A percentile compares a stretch with the other conserved stretches of the same genome.
These are phyloP conservation scores for Metschnikowia hibisci DNA, from an alignment of 805 yeast species.

Conservation along the genomic window DNA sequence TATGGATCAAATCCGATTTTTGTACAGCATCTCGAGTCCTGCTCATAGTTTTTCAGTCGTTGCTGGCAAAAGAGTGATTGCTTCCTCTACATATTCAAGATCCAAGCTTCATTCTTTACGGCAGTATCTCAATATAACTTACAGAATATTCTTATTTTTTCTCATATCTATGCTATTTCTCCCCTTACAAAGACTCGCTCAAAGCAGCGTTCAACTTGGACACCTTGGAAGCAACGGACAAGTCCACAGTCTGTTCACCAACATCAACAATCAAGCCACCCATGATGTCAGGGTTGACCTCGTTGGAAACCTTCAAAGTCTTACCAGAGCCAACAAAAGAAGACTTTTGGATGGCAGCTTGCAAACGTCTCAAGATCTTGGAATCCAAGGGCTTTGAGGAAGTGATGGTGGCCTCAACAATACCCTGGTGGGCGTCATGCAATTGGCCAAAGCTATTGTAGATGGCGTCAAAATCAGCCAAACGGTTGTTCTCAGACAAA, in stretches of 20 bases:
- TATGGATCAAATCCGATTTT: too few relatives aligned
- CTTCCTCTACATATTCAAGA: too few relatives aligned
- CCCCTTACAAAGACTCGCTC: conserved; percentile 71
- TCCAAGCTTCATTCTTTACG: too few relatives aligned
- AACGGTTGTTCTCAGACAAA: conserved; percentile 92
- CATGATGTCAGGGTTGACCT: conserved; percentile 82
- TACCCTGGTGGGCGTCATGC: conserved; percentile 85
- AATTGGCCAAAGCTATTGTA: conserved; percentile 69
- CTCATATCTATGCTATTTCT: conserved; percentile 3
- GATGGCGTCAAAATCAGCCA: conserved; percentile 62
- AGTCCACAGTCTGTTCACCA: conserved; percentile 95
- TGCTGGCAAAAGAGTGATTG: too few relatives aligned
- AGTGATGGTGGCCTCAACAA: conserved; percentile 89
- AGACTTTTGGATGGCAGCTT: conserved; percentile 73
- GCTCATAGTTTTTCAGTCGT: too few relatives aligned
- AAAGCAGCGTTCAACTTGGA: conserved; percentile 85
- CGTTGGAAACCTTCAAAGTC: conserved; percentile 78
- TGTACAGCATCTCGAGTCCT: too few relatives aligned
- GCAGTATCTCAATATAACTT: too few relatives aligned
- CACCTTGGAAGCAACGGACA: conserved; percentile 80
- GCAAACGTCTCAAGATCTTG: conserved; percentile 72
- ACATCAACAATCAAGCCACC: conserved; percentile 96
- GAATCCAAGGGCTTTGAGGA: conserved; percentile 82
- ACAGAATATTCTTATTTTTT: neutral
- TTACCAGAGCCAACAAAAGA: conserved; percentile 80